Base-by-base conservation (phyloP, 2,329 filamentous ascomycete species). In the Geosmithia morbida region DNA sequence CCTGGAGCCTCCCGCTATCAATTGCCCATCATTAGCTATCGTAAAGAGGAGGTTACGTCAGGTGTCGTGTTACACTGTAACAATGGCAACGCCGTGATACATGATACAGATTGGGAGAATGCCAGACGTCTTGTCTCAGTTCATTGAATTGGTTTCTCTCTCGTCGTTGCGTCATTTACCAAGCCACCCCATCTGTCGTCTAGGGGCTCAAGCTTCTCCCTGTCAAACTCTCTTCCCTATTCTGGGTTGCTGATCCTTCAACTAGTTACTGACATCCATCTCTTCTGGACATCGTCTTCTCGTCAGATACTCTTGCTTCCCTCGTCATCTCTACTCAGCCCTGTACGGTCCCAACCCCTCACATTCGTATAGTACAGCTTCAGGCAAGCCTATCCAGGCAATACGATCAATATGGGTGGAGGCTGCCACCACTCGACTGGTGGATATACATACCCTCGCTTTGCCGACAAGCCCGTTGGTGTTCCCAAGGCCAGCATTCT, bases 401-500 rank as follows among this genome's bases (percentile, higher is more conserved):
- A 26, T 26, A 5, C 22, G 8, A 16, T 37, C 56, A 67, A 55
- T 55, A 77, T 77, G 74, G 74, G 74, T 55, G 74, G 74, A 55
- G 71, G 66, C 48, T 58, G 59, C 50, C 64, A 68, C 51, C 56
- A 26, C 22, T 26, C 59, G 47, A 70, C 67, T 62, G 65, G 66
- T 52, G 58, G 65, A 57, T 61, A 63, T 61, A 68, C 70, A 52
- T 78, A 77, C 52, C 74, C 74, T n/a, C 53, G 68, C 49, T 69
- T 69, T 52, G 73, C 70, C 29, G 59, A 66, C 29, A 66, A 63
- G 50, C 77, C 77, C 18, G 72, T 80, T 47, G 87, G 87, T 53
- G 85, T 92, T 66, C 79, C 84, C 61, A 96, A 95, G 63, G 74
- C 81, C 55, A 79, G 77, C 61, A 87, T 96, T 64, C 94, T 95